Base-by-base conservation (phyloP, 768 basidiomycete genomes). In the Rhizopogon sp. region DNA sequence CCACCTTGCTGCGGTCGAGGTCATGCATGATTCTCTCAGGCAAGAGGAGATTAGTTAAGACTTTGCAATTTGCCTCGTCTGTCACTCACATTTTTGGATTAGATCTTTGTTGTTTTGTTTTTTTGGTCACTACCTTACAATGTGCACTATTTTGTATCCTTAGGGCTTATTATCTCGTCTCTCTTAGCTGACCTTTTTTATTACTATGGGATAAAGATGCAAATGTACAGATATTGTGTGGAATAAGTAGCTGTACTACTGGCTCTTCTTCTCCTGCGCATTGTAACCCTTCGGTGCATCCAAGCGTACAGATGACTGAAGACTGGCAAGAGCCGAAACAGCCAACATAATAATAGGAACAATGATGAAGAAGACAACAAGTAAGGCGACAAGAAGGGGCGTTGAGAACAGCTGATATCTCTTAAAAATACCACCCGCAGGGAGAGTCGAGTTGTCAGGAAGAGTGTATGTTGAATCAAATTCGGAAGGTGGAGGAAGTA, bases 351-450 rank as follows among this genome's bases (percentile, higher is more conserved):
- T 65, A 45, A 87, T 68, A 1, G 92, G 88, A 22, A 92, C 63
- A 11, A 89, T 72, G 49, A 90, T 63, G 66, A 90, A 87, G 63
- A 91, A 74, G 0, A 72, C 71, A 43, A 91, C 69, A 47, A 91
- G 76, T 16, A 92, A 77, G 6, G 76, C 66, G 4, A 76, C 78
- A 68, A 92, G 88, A 46, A 93, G 76, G 0, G 78, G 86, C 1
- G 90, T 87, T 0, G 88, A 89, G 46, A 92, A 79, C 44, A 90
- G 77, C 64, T 90, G 88, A 68, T 90, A 91, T 35, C 76, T 80
- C 57, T 83, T 78, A 28, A 92, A 77, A 53, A 91, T 83, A 9
- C 88, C 86, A 22, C 79, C 81, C 7, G 72, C 65, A 6, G 77
- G 67, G 1, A 75, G 66, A 16, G 75, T 74, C 10, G 72, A 62